These are phyloP conservation scores for Xylariaceae sp. DNA, from an alignment of 2,329 filamentous ascomycete genomes.

Conservation along the genomic window DNA sequence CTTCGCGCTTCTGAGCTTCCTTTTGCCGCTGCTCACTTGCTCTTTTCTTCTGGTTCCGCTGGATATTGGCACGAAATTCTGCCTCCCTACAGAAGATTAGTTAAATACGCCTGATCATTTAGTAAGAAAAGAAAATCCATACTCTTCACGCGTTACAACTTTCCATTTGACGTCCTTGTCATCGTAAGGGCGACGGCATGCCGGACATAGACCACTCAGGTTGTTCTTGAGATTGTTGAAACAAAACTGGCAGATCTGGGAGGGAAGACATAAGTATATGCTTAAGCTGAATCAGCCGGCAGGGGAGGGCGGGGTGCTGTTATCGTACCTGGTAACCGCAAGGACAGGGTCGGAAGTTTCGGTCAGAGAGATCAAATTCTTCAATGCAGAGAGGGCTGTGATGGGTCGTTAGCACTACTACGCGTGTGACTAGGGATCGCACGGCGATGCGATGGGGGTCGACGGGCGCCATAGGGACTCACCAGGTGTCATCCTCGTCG, in stretches of 20 bases:
- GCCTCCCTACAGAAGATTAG: conserved; percentile 50
- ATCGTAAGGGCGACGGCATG: conserved; percentile 90
- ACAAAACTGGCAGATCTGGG: conserved; percentile 96
- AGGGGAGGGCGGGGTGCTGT: neutral
- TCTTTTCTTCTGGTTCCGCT: conserved; percentile 90
- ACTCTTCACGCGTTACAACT: conserved; percentile 92
- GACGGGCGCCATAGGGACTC: conserved; percentile 28
- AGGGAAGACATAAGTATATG: conserved; percentile 11
- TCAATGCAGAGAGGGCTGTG: conserved; percentile 92
- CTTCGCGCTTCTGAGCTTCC: conserved; percentile 92
- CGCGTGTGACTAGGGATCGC: conserved; percentile 5
- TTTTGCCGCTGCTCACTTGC: conserved; percentile 80
- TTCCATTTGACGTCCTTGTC: conserved; percentile 98
- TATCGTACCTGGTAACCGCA: conserved; percentile 87
- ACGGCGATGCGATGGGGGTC: conserved; percentile 8
- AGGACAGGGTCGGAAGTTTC: conserved; percentile 93
- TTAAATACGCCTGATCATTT: conserved; percentile 23
- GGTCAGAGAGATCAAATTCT: conserved; percentile 96
- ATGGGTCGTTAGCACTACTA: conserved; percentile 24
- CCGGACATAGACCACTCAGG: conserved; percentile 95
- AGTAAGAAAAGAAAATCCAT: conserved; percentile 36
- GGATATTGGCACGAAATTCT: conserved; percentile 69
- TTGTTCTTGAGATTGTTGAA: conserved; percentile 99
- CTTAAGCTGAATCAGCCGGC: conserved; percentile 11
- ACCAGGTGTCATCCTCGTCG: conserved; percentile 67